Percentiles rank a stretch among this genome's conserved stretches.
phyloP scores from a whole-genome alignment of 2,329 filamentous ascomycete species.

The Fusarium solani-melongenae region DNA sequence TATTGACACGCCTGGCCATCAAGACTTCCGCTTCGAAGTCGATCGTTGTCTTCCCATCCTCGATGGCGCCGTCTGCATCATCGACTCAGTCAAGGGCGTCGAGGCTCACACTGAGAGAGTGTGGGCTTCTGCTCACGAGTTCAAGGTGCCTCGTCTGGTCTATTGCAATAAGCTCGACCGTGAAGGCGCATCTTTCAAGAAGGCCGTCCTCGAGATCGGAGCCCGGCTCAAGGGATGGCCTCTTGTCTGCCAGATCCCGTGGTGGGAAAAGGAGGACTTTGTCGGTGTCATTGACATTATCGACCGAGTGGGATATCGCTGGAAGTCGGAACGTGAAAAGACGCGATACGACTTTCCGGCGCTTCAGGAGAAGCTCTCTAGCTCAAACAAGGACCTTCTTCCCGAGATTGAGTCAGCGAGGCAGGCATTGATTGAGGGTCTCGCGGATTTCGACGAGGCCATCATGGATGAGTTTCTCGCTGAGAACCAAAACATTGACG shows the following conservation, averaged over 20 bases:
- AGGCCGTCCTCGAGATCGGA: slow-evolving; percentile 87
- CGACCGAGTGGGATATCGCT: slow-evolving; percentile 78
- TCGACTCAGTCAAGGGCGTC: slow-evolving; percentile 92
- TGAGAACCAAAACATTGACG: slow-evolving; percentile 77
- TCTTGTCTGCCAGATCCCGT: slow-evolving; percentile 92
- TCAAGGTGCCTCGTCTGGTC: slow-evolving; percentile 83
- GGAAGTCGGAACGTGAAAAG: slow-evolving; percentile 62
- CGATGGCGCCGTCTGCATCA: slow-evolving; percentile 91
- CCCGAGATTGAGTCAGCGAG: slow-evolving; percentile 81
- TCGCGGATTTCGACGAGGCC: slow-evolving; percentile 89
- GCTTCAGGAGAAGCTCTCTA: slow-evolving; percentile 54
- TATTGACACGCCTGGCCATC: slow-evolving; percentile 96
- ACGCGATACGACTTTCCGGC: slow-evolving; percentile 48
- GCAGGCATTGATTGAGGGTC: slow-evolving; percentile 79
- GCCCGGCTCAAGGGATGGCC: slow-evolving; percentile 84
- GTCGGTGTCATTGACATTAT: slow-evolving; percentile 88
- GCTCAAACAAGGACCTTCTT: slow-evolving; percentile 62
- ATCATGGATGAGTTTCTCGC: slow-evolving; percentile 89
- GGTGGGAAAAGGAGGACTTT: slow-evolving; percentile 87
- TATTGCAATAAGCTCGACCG: slow-evolving; percentile 85
- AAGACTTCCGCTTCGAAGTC: slow-evolving; percentile 97
- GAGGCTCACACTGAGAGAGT: slow-evolving; percentile 98
- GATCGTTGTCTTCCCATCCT: slow-evolving; percentile 88
- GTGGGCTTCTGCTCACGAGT: slow-evolving; percentile 89
- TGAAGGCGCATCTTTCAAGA: slow-evolving; percentile 81